Percentiles rank a stretch among this genome's conserved stretches.
Evolutionary conservation across 1,284 basidiomycete genomes (phyloP).

Genomic region (Limonomyces culmigenus): DNA sequence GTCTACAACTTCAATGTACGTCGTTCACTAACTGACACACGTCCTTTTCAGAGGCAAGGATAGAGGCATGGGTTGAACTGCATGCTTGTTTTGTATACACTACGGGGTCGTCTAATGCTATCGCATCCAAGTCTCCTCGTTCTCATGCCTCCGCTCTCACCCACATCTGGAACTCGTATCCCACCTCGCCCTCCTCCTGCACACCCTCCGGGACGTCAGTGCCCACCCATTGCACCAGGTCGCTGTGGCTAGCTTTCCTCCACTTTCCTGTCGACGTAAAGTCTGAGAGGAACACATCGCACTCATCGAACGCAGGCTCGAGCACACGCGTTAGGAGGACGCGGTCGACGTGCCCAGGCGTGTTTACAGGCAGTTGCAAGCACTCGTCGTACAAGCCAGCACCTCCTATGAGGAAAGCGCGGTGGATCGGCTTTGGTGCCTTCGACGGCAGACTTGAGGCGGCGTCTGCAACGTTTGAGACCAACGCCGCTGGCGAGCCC

Average conservation of each 20-base stretch:
- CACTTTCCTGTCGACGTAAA: slow-evolving; percentile 33
- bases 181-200: slow-evolving; percentile 66
- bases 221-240: slow-evolving; percentile 61
- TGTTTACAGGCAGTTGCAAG: slow-evolving; percentile 24
- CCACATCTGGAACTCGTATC: slow-evolving; percentile 93
- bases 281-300: slow-evolving; percentile 79
- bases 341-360: slow-evolving; percentile 42
- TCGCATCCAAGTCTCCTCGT: background rate
- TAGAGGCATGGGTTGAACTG: too few species aligned
- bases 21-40: background rate
- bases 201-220: slow-evolving; percentile 62
- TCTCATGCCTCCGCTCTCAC: slow-evolving; percentile 18
- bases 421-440: slow-evolving; percentile 19
- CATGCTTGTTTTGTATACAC: too few species aligned
- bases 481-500: background rate
- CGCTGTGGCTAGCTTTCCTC: slow-evolving; percentile 39
- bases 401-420: slow-evolving; percentile 80
- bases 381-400: slow-evolving; percentile 68
- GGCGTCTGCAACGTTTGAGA: slow-evolving; percentile 3
- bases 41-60: background rate
- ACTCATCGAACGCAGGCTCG: slow-evolving; percentile 57
- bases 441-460: too few species aligned
- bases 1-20: slow-evolving; percentile 9
- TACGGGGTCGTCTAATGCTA: too few species aligned
- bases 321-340: slow-evolving; percentile 79